Evolutionary conservation across 805 yeast genomes (phyloP).

Genomic region (Metschnikowia chrysomelidarum): DNA sequence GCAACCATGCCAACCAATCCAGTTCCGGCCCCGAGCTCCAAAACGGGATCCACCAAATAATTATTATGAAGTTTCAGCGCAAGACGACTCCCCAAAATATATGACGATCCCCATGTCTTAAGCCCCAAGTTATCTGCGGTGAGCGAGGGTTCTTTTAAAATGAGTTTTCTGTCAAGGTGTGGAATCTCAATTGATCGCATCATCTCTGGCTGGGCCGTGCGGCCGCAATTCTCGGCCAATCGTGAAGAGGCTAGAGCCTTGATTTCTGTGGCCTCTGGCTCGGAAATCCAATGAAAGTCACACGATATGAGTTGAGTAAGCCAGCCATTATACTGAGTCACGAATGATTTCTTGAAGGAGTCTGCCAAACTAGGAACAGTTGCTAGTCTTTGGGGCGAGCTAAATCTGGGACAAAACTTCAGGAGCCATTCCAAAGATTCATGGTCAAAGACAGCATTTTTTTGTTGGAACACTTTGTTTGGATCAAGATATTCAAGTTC

Average conservation of each 20-base stretch:
- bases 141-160: slow-evolving; percentile 75
- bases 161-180: slow-evolving; percentile 21
- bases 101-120: slow-evolving; percentile 95
- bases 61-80: slow-evolving; percentile 7
- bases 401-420: slow-evolving; percentile 31
- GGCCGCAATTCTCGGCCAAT: slow-evolving; percentile 78
- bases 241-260: slow-evolving; percentile 58
- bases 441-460: slow-evolving; percentile 29
- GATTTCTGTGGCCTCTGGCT: slow-evolving; percentile 39
- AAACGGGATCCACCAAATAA: slow-evolving; percentile 30
- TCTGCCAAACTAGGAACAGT: slow-evolving; percentile 28
- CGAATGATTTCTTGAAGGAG: slow-evolving; percentile 27
- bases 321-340: slow-evolving; percentile 43
- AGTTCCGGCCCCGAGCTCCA: slow-evolving; percentile 95
- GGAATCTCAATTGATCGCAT: slow-evolving; percentile 50
- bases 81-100: slow-evolving; percentile 60
- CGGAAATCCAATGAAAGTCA: slow-evolving; percentile 46
- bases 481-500: slow-evolving; percentile 9
- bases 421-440: slow-evolving; percentile 46
- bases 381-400: slow-evolving; percentile 21
- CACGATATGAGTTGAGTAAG: slow-evolving; percentile 50
- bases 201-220: slow-evolving; percentile 77
- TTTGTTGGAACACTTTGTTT: slow-evolving; percentile 29
- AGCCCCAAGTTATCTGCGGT: slow-evolving; percentile 86
- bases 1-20: slow-evolving; percentile 83